phyloP scores from a whole-genome alignment of 2,329 filamentous ascomycete species.

The Harringtonia lauricola region DNA sequence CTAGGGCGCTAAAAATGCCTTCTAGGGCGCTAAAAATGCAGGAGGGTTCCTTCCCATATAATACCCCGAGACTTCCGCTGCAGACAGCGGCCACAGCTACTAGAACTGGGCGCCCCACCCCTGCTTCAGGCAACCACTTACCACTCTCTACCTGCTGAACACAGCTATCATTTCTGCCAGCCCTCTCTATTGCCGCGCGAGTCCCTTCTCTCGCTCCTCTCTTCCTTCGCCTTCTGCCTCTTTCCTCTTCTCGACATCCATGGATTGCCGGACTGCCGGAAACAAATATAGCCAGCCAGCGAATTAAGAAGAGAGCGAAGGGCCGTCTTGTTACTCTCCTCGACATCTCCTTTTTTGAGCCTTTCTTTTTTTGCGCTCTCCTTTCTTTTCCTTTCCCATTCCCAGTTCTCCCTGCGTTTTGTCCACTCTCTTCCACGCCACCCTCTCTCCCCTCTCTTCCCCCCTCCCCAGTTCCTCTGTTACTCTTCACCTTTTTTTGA shows the following conservation, averaged over 20 bases:
- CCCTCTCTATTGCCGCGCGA: neutral
- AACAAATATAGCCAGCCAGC: neutral
- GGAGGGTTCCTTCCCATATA: too few species aligned
- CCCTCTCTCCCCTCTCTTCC: neutral
- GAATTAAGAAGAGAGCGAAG: neutral
- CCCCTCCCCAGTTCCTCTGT: neutral
- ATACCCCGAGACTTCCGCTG: too few species aligned
- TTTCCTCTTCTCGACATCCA: neutral
- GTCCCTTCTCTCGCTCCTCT: neutral
- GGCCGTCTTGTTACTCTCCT: neutral
- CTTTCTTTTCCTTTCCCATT: neutral
- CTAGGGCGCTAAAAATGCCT: too few species aligned
- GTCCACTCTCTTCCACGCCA: neutral
- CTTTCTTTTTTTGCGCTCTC: neutral
- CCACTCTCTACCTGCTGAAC: too few species aligned
- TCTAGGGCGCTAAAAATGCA: too few species aligned
- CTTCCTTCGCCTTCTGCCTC: constrained; percentile 25
- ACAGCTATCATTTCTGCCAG: too few species aligned
- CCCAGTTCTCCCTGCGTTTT: neutral
- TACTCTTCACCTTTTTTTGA: neutral
- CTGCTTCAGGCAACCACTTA: too few species aligned
- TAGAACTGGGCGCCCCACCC: too few species aligned
- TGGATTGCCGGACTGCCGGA: constrained; percentile 2
- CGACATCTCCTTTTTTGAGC: neutral
- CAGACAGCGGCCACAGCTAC: too few species aligned